Conservation (phyloP, 768 basidiomycete species). For the Lenzites betulinus region DNA sequence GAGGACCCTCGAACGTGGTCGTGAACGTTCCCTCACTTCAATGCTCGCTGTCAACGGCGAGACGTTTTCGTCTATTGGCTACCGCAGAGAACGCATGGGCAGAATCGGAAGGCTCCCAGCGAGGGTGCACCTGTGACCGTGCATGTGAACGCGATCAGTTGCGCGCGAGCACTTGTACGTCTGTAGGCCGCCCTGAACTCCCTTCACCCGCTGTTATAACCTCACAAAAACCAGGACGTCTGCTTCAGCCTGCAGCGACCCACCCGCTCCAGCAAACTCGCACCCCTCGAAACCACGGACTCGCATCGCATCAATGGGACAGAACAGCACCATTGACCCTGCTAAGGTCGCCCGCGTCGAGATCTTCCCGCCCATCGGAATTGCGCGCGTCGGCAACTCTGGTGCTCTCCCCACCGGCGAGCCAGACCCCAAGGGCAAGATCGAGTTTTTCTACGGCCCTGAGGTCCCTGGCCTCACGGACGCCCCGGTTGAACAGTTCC, state of each 20-base stretch:
- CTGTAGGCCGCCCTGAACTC: too few species aligned
- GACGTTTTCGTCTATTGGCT: background rate
- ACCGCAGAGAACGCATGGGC: too few species aligned
- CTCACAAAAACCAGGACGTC: too few species aligned
- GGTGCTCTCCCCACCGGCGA: background rate
- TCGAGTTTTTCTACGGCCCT: background rate
- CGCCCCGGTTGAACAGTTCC: background rate
- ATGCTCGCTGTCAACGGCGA: background rate
- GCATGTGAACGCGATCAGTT: background rate
- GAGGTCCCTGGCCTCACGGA: background rate
- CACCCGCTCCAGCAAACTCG: too few species aligned
- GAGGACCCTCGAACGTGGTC: background rate
- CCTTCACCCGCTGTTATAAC: too few species aligned
- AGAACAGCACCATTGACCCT: background rate
- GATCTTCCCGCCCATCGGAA: background rate
- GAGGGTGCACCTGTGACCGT: background rate
- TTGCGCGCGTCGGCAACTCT: background rate
- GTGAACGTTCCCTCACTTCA: background rate
- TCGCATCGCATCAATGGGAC: too few species aligned
- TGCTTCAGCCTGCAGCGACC: too few species aligned
- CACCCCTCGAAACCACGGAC: too few species aligned
- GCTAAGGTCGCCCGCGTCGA: background rate
- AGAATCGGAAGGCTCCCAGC: too few species aligned
- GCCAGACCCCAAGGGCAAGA: background rate
- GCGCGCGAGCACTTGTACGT: too few species aligned